Evolutionary conservation across 768 basidiomycete species (phyloP).

Genomic region (Kwoniella newhampshirensis): DNA sequence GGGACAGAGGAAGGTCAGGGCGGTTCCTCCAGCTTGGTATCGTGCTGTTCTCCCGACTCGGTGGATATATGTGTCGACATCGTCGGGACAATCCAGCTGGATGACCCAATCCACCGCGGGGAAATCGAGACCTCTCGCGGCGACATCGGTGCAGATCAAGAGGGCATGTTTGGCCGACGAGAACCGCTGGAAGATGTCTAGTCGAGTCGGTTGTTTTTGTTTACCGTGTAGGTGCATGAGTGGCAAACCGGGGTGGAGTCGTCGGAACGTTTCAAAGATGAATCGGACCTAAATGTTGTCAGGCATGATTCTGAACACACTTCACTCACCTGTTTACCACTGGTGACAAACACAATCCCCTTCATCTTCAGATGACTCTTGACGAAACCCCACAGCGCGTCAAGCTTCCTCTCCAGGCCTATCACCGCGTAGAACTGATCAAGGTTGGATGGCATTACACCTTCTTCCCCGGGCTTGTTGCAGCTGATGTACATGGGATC

Average conservation of each 20-base stretch:
- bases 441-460: constrained; percentile 68
- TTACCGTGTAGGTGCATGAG: constrained; percentile 94
- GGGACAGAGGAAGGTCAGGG: constrained; percentile 75
- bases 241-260: constrained; percentile 89
- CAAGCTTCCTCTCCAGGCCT: constrained; percentile 80
- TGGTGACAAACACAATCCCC: constrained; percentile 88
- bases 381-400: constrained; percentile 90
- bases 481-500: constrained; percentile 73
- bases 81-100: constrained; percentile 93
- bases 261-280: constrained; percentile 90
- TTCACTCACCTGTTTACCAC: constrained; percentile 75
- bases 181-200: constrained; percentile 81
- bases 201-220: constrained; percentile 86
- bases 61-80: constrained; percentile 96
- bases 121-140: constrained; percentile 93
- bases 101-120: constrained; percentile 96
- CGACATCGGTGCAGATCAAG: constrained; percentile 92
- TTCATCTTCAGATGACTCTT: constrained; percentile 89
- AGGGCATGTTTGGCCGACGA: constrained; percentile 76
- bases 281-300: constrained; percentile 67
- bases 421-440: constrained; percentile 87
- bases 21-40: constrained; percentile 86
- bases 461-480: constrained; percentile 48
- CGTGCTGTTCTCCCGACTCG: constrained; percentile 93
- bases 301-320: background rate